Evolutionary conservation across 2,329 filamentous ascomycete genomes (phyloP), one percentile per base, ranked within the genome.

Genomic region (Macrophomina pseudophaseolina): DNA sequence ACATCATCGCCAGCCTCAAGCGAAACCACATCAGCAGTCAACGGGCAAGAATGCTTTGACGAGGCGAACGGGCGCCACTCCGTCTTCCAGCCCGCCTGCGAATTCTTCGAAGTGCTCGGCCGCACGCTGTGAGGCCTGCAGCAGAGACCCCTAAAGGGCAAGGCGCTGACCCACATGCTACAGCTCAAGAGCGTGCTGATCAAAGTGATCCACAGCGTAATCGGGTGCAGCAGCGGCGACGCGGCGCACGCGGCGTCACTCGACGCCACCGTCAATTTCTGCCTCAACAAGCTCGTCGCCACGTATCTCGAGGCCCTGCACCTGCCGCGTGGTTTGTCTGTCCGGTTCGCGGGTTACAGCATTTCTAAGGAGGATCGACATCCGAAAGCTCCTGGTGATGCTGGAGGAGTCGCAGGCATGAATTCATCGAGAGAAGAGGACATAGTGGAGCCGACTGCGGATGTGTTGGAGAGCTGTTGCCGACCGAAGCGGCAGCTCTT

Each of bases 191-290:
- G 52, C 6, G 52, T 33, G 32, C 52, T 54, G 1, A 33, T 54
- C 1, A 6, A 6, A 16, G 52, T 54, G 16, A 8, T 54, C 14
- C 16, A 32, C 5, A 12, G 16, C 16, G 52, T 54, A 3, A 38
- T 54, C 30, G 52, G n/a, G 16, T 53, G 23, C 23, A 3, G 51
- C 38, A 9, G 38, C 14, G 38, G 38, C 51, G 32, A 5, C 30
- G 12, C 51, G 6, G 16, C 6, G 51, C 51, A 53, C 51, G 28
- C 23, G 18, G 12, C 33, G 16, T 4, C 52, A n/a, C 9, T 38
- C 33, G 52, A 54, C n/a, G n/a, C 16, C 52, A 38, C 52, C 32
- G 52, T 54, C 52, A 23, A 18, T 18, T 40, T 54, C n/a, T 54
- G 52, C 52, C n/a, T 54, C 16, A 23, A 18, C 51, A 53, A 53